Evolutionary conservation across 805 yeast species (phyloP), one percentile per base, ranked within the genome.

Genomic region (Diddensiella transvaalensis): DNA sequence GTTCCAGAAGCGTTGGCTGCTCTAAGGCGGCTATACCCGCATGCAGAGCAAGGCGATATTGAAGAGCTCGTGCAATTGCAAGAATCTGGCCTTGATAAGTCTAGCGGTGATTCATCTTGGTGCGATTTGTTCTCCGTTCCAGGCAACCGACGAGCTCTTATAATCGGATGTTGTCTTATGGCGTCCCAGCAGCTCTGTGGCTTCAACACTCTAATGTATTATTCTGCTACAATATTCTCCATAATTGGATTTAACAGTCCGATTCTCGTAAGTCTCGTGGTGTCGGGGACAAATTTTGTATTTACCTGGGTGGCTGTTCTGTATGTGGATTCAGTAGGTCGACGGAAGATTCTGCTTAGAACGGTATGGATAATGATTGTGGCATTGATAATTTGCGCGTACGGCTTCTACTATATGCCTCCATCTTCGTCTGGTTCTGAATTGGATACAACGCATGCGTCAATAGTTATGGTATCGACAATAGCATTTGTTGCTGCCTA

Each of bases 151-250:
- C 80, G 98, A 61, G 98, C 96, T 5, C 75, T 91, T 54, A 71
- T 88, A 26, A 80, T 91, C 60, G 93, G 91, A 4, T 90, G 96
- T 73, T 96, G 95, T 30, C 71, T 93, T 55, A 98, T 93, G 72
- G 96, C 95, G 50, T 83, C 91, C 60, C 98, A 91, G 72, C 99
- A 93, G 69, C 87, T 91, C 59, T 86, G 96, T 17, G 98, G 98
- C 56, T 90, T 91, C 79, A 93, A 91, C 70, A 87, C 96, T 4
- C 77, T 93, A 60, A 87, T 93, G 96, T 91, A 93, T 72, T 91
- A 90, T 69, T 85, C 95, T 42, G 82, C 95, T 26, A 89, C 97
- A 1, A 85, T 93, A 57, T 93, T 93, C 63, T 82, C 88, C 65
- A 80, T 88, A 38, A 87, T 89, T 49, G 99, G 98, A 1, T 90